Conservation (phyloP, 108 stramenopile species). For the Cyclostephanos tholiformis region DNA sequence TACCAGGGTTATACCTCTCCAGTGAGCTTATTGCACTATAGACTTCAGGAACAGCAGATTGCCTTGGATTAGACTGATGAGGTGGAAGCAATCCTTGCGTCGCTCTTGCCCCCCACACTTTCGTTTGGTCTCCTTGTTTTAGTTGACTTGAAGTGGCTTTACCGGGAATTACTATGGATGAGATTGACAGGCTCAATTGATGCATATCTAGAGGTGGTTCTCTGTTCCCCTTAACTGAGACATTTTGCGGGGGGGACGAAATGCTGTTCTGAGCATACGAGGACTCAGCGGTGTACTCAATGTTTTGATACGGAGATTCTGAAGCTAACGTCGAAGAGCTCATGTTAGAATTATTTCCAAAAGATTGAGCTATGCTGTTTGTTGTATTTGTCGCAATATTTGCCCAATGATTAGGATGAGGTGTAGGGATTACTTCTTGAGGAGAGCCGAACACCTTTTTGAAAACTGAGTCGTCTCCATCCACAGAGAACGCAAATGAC, state of each 20-base stretch:
- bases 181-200: background rate
- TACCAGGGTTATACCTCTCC: conserved; percentile 57
- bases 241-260: conserved; percentile 3
- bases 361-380: background rate
- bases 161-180: background rate
- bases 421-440: background rate
- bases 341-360: background rate
- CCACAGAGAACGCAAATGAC: conserved; percentile 16
- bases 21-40: conserved; percentile 81
- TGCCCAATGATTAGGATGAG: background rate
- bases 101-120: background rate
- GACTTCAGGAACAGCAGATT: conserved; percentile 36
- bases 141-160: background rate
- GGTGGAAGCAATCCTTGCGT: background rate
- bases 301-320: background rate
- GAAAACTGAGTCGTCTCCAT: conserved; percentile 11
- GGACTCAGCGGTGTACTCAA: background rate
- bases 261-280: background rate
- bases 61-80: conserved; percentile 11
- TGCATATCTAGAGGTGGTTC: background rate
- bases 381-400: background rate
- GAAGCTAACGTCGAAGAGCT: conserved; percentile 11
- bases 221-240: background rate
- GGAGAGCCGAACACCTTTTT: background rate
- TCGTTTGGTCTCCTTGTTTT: background rate